A percentile compares a stretch with the other conserved stretches of the same genome.
These are phyloP conservation scores for Elsinoe perseae DNA, from an alignment of 2,329 filamentous ascomycete genomes.

Conservation along the genomic window DNA sequence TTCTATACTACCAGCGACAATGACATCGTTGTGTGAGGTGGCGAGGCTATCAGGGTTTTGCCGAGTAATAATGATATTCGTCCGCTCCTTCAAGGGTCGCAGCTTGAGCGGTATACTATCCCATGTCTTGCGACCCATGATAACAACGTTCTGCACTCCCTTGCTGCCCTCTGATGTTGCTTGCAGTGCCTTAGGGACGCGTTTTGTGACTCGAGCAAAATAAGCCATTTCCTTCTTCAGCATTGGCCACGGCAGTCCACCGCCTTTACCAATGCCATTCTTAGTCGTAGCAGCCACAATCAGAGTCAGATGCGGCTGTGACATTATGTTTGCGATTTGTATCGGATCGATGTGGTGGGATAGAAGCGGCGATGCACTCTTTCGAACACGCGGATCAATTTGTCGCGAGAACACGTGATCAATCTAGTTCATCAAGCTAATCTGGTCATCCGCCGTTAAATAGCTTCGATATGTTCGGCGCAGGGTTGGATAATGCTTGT, in stretches of 20 bases:
- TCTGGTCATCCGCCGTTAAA: too few species aligned
- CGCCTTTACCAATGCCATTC: slow-evolving; percentile 77
- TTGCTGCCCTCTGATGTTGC: slow-evolving; percentile 17
- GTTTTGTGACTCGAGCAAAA: slow-evolving; percentile 82
- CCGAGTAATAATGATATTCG: slow-evolving; percentile 75
- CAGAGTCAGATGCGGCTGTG: slow-evolving; percentile 58
- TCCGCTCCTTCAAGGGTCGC: slow-evolving; percentile 67
- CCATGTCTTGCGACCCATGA: slow-evolving; percentile 98
- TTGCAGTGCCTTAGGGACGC: slow-evolving; percentile 42
- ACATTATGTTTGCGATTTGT: not conserved
- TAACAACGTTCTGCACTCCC: slow-evolving; percentile 54
- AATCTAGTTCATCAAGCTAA: not conserved
- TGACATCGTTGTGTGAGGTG: slow-evolving; percentile 37
- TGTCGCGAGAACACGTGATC: slow-evolving; percentile 8
- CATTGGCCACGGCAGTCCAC: slow-evolving; percentile 79
- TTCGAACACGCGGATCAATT: not conserved
- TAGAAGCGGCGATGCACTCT: slow-evolving; percentile 8
- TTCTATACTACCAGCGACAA: slow-evolving; percentile 43
- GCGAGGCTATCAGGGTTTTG: slow-evolving; percentile 21
- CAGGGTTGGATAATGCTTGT: too few species aligned
- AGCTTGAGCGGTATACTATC: slow-evolving; percentile 75
- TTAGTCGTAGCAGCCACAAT: slow-evolving; percentile 84
- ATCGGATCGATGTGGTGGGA: not conserved
- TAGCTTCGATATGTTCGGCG: too few species aligned
- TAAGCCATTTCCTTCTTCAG: slow-evolving; percentile 90